A percentile compares a stretch with the other conserved stretches of the same genome.
Conservation (phyloP, 768 basidiomycete genomes). For the Melanogaster broomeanus region DNA sequence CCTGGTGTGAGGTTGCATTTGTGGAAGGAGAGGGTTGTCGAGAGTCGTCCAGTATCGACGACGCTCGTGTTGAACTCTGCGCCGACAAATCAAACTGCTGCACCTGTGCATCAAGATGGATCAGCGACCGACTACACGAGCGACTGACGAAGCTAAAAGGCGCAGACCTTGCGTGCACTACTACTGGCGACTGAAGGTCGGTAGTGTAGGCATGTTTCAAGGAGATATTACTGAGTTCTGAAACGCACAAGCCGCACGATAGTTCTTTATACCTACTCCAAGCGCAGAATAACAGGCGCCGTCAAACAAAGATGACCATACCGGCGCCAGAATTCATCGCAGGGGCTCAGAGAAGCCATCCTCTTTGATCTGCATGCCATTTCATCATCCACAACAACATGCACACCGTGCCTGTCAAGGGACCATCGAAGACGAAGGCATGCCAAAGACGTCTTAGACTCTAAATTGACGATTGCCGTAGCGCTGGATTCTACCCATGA, state of each 20-base stretch:
- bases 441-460: neutral
- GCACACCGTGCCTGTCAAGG: neutral
- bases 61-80: neutral
- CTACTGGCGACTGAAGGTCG: no score
- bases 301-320: neutral
- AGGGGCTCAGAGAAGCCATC: no score
- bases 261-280: no score
- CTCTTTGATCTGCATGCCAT: no score
- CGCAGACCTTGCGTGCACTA: neutral
- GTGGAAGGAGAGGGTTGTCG: neutral
- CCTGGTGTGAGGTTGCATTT: neutral
- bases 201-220: no score
- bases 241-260: no score
- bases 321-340: neutral
- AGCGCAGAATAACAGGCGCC: no score
- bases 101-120: neutral
- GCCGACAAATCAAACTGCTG: neutral
- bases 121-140: neutral
- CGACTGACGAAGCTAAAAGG: no score
- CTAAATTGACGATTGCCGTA: neutral
- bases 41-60: neutral
- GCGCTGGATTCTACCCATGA: neutral
- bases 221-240: no score
- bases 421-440: neutral
- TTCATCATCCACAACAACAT: neutral